phyloP scores from a whole-genome alignment of 2,329 filamentous ascomycete species.

The Fusarium incarnatum region DNA sequence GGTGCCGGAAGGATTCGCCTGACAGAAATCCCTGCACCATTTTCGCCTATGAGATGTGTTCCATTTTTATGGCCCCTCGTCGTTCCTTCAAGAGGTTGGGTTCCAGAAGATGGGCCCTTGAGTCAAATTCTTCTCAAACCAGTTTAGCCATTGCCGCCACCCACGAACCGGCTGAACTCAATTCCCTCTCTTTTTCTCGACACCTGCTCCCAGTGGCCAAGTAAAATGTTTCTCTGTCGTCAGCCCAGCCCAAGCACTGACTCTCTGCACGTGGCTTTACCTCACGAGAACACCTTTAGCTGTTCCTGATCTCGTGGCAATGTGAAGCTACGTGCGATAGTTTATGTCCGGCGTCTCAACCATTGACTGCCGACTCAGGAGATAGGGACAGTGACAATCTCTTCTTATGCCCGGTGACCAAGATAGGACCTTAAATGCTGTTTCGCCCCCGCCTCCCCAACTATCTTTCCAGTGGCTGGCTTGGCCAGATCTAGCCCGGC shows the following conservation, averaged over 20 bases:
- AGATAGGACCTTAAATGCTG: not conserved
- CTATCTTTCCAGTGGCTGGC: not conserved
- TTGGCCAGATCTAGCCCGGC: not conserved
- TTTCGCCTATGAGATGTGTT: not conserved
- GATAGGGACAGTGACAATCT: not conserved
- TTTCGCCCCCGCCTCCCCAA: not conserved
- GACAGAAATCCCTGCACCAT: not conserved
- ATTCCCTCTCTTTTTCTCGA: not conserved
- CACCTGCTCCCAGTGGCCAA: not conserved
- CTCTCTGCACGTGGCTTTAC: not conserved
- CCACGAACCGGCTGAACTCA: not conserved
- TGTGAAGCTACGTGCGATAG: not conserved
- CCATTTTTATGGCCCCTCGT: not conserved
- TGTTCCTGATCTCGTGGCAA: not conserved
- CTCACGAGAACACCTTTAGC: not conserved
- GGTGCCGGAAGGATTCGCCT: not conserved
- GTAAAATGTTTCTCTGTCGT: not conserved
- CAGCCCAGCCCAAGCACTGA: not conserved
- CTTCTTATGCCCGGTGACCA: not conserved
- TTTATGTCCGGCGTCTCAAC: not conserved
- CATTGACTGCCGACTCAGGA: not conserved
- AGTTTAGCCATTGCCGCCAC: not conserved
- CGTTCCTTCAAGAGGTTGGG: not conserved
- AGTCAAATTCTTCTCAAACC: not conserved
- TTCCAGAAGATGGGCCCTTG: not conserved